Percentiles rank a stretch among this genome's conserved stretches.
phyloP scores from a whole-genome alignment of 2,329 filamentous ascomycete genomes.

The Cladosporium sp. region DNA sequence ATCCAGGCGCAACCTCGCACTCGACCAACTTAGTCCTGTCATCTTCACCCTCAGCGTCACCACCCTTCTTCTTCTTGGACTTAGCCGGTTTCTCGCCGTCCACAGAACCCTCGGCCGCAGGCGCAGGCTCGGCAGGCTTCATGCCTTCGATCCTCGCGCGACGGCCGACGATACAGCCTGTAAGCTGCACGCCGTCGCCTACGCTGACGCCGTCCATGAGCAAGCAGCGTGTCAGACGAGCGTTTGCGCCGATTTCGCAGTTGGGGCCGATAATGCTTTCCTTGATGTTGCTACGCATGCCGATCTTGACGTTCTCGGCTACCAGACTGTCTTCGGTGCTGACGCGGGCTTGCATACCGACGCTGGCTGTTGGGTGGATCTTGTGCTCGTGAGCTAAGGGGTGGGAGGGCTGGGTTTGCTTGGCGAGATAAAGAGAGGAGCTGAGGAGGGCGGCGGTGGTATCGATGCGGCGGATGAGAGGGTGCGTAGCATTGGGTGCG shows the following conservation, averaged over 20 bases:
- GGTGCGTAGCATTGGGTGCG: slow-evolving; percentile 30
- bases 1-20: slow-evolving; percentile 85
- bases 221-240: slow-evolving; percentile 78
- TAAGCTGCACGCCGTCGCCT: slow-evolving; percentile 78
- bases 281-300: slow-evolving; percentile 88
- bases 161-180: slow-evolving; percentile 80
- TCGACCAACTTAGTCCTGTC: slow-evolving; percentile 63
- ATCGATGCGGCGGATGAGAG: slow-evolving; percentile 82
- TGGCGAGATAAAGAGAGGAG: slow-evolving; percentile 80
- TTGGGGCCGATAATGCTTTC: slow-evolving; percentile 84
- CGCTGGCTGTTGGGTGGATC: slow-evolving; percentile 75
- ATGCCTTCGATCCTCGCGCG: slow-evolving; percentile 73
- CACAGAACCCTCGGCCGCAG: slow-evolving; percentile 10
- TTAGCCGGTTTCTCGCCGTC: slow-evolving; percentile 39
- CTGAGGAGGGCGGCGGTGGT: slow-evolving; percentile 76
- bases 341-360: slow-evolving; percentile 77
- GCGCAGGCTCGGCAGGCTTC: slow-evolving; percentile 16
- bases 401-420: slow-evolving; percentile 57
- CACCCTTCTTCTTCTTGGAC: slow-evolving; percentile 46
- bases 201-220: slow-evolving; percentile 90
- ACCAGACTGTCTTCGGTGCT: slow-evolving; percentile 78
- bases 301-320: slow-evolving; percentile 82
- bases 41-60: slow-evolving; percentile 37
- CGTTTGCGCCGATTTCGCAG: slow-evolving; percentile 81
- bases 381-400: slow-evolving; percentile 76